phyloP scores from a whole-genome alignment of 371 early-diverging fungal genomes.

The Mortierella sp. region DNA sequence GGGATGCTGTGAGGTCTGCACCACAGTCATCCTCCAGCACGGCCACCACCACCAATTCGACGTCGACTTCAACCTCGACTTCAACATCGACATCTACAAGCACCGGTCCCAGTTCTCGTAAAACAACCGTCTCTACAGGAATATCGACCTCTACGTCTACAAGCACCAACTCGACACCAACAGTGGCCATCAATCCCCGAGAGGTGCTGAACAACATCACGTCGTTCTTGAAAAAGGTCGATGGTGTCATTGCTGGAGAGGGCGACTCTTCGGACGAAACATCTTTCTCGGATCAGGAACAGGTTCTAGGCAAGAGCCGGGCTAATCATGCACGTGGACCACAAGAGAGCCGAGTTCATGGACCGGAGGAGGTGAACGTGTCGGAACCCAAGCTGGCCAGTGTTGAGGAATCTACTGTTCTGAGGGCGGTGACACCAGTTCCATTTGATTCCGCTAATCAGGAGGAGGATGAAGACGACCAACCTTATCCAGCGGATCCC shows the following conservation, averaged over 20 bases:
- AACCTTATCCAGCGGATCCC: constrained; percentile 17
- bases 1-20: neutral
- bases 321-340: neutral
- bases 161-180: neutral
- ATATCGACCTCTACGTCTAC: constrained; percentile 30
- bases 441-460: constrained; percentile 4
- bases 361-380: neutral
- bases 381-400: neutral
- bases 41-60: neutral
- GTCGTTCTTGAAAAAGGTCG: constrained; percentile 40
- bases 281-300: constrained; percentile 19
- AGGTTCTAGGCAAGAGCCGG: constrained; percentile 11
- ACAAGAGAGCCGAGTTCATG: constrained; percentile 1
- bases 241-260: constrained; percentile 43
- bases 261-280: constrained; percentile 32
- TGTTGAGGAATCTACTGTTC: neutral
- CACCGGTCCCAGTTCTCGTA: neutral
- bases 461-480: neutral
- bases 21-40: neutral
- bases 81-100: constrained; percentile 9
- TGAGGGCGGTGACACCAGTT: neutral
- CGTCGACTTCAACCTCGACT: constrained; percentile 4
- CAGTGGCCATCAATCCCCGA: constrained; percentile 22
- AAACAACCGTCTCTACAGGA: constrained; percentile 22
- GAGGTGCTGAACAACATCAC: constrained; percentile 37